Percentiles rank a stretch among this genome's conserved stretches.
These are phyloP conservation scores for Hyaloperonospora arabidopsidis DNA, from an alignment of 352 stramenopile genomes.

Conservation along the genomic window DNA sequence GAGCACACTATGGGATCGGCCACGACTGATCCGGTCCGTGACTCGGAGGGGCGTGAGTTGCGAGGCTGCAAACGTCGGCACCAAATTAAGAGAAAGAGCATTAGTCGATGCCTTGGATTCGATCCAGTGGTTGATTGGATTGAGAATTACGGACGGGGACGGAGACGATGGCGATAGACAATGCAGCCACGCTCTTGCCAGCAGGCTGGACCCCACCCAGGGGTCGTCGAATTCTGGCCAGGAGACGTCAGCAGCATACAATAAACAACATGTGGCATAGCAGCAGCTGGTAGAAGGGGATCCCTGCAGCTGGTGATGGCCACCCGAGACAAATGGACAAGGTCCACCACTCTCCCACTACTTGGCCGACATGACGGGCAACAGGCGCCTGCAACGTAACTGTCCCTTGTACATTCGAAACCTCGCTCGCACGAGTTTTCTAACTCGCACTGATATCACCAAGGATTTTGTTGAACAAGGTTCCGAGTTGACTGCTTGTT, in stretches of 20 bases:
- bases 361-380: slow-evolving; percentile 15
- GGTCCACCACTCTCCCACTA: slow-evolving; percentile 28
- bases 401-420: too few species aligned
- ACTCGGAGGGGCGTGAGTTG: slow-evolving; percentile 5
- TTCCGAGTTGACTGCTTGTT: too few species aligned
- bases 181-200: neutral
- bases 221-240: too few species aligned
- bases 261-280: slow-evolving; percentile 6
- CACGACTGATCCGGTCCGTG: slow-evolving; percentile 1
- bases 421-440: too few species aligned
- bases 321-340: slow-evolving; percentile 19
- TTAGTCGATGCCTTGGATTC: too few species aligned
- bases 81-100: too few species aligned
- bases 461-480: too few species aligned
- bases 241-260: slow-evolving; percentile 28
- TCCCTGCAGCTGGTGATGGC: slow-evolving; percentile 21
- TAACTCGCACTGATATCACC: too few species aligned
- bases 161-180: slow-evolving; percentile 2
- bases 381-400: slow-evolving; percentile 1
- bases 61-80: slow-evolving; percentile 1
- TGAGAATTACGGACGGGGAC: too few species aligned
- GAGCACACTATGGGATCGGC: slow-evolving; percentile 17
- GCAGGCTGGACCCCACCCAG: neutral
- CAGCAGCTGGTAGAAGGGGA: slow-evolving; percentile 23
- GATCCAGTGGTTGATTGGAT: too few species aligned